Evolutionary conservation across 352 stramenopile genomes (phyloP).

Genomic region (Thraustochytrium sp.): DNA sequence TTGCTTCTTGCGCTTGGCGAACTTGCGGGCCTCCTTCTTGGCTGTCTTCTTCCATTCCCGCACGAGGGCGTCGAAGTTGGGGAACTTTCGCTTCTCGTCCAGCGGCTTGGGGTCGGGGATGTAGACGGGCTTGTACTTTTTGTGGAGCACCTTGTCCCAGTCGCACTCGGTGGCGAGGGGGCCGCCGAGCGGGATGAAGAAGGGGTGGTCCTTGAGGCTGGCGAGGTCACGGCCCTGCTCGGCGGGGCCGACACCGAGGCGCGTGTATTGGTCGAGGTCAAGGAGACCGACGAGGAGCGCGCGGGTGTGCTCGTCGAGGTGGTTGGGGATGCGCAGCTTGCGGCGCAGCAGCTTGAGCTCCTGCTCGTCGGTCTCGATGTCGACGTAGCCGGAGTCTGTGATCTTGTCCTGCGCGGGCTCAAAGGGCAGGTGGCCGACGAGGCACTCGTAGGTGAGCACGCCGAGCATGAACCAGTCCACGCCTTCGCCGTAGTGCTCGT

Average conservation of each 20-base stretch:
- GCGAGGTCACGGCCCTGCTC: constrained; percentile 59
- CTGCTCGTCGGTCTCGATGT: constrained; percentile 43
- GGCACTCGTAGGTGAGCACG: constrained; percentile 75
- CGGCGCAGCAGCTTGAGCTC: constrained; percentile 51
- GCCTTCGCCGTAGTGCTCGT: constrained; percentile 59
- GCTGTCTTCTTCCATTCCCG: constrained; percentile 41
- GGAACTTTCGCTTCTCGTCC: constrained; percentile 72
- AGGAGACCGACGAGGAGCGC: constrained; percentile 72
- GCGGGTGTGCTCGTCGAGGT: constrained; percentile 54
- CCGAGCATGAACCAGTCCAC: constrained; percentile 74
- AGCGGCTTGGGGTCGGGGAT: constrained; percentile 65
- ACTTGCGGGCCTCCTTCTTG: constrained; percentile 35
- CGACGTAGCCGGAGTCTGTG: constrained; percentile 10
- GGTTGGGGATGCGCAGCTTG: constrained; percentile 50
- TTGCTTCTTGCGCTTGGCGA: neutral
- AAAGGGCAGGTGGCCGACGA: constrained; percentile 73
- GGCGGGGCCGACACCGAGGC: constrained; percentile 62
- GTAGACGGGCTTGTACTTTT: constrained; percentile 66
- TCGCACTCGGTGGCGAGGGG: constrained; percentile 68
- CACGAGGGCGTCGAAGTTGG: constrained; percentile 57
- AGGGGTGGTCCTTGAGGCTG: constrained; percentile 77
- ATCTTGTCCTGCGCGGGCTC: constrained; percentile 52
- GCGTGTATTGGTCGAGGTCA: constrained; percentile 65
- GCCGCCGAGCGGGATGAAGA: constrained; percentile 59
- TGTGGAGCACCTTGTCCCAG: constrained; percentile 73